Evolutionary conservation across 75 land plant species (phyloP).

Genomic region (Picea sitchensis): DNA sequence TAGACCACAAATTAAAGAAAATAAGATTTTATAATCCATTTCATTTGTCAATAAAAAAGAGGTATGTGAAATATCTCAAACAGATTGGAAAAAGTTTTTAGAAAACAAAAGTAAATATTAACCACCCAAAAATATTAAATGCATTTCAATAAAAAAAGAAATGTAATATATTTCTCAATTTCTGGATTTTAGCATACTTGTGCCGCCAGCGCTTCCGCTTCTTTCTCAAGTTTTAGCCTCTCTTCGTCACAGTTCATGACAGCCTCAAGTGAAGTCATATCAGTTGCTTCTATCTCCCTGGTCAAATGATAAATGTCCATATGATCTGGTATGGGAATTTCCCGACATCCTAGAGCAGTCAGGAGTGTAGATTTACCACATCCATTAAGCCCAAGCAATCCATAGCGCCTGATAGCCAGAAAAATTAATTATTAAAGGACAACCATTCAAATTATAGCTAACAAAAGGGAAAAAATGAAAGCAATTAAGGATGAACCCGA

Average conservation of each 20-base stretch:
- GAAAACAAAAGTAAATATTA: not conserved
- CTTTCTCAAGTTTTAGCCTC: slow-evolving; percentile 68
- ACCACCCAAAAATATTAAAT: too few relatives aligned
- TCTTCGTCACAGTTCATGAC: slow-evolving; percentile 83
- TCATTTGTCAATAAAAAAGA: too few relatives aligned
- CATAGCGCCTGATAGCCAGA: slow-evolving; percentile 61
- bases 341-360: slow-evolving; percentile 65
- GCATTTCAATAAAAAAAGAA: too few relatives aligned
- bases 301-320: slow-evolving; percentile 91
- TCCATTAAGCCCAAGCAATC: slow-evolving; percentile 89
- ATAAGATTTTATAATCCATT: too few relatives aligned
- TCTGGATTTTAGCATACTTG: slow-evolving; percentile 29
- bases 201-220: slow-evolving; percentile 61
- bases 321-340: slow-evolving; percentile 91
- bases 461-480: slow-evolving; percentile 3
- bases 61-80: not conserved
- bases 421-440: slow-evolving; percentile 3
- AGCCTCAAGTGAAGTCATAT: slow-evolving; percentile 78
- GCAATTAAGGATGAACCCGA: not conserved
- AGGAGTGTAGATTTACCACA: slow-evolving; percentile 94
- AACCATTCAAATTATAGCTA: not conserved
- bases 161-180: too few relatives aligned
- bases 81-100: not conserved
- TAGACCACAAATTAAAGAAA: not conserved
- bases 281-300: slow-evolving; percentile 87